Evolutionary conservation across 192 early-diverging fungal genomes (phyloP), one percentile per base, ranked within the genome.

Genomic region (Mortierella hygrophila): DNA sequence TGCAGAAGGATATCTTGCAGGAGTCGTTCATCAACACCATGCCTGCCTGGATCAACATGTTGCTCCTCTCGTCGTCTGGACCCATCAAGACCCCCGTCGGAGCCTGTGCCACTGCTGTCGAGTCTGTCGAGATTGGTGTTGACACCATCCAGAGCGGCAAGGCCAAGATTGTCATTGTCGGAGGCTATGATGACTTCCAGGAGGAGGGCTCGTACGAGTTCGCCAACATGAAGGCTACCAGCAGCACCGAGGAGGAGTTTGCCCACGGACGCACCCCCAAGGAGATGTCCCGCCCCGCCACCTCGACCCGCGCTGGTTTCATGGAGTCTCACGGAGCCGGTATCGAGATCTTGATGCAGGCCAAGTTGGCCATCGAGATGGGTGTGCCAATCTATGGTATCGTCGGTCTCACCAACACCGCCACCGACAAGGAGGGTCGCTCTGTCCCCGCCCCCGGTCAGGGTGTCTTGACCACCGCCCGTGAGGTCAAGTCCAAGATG

Each of bases 21-120:
- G 98, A 99, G 90, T 94, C 94, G 40, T 99, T 99, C 93, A 94
- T 98, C 86, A 98, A 96, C 93, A 98, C 97, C 72, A 96, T 96
- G 94, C 93, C 96, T 26, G 98, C 97, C 68, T 99, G 98, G 98
- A 93, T 98, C 87, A 99, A 99, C 91, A 94, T 99, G 94, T 92
- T 99, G 81, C 90, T 99, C 70, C 91, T 99, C 13, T 98, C 97
- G 21, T 93, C 97, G 1, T 94, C 97, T 1, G 98, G 98, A 44
- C 96, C 97, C 16, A 97, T 99, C 90, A 97, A 96, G 92, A 96
- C 95, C 18, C 96, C 96, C 38, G 96, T 96, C 40, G 96, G 97
- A 77, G 98, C 97, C 68, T 99, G 98, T 82, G 98, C 96, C 18
- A 98, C 97, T 10, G 95, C 96, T 73, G 95, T 95, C 77, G 93